phyloP scores from a whole-genome alignment of 2,329 filamentous ascomycete species.

The Colletotrichum paranaense region DNA sequence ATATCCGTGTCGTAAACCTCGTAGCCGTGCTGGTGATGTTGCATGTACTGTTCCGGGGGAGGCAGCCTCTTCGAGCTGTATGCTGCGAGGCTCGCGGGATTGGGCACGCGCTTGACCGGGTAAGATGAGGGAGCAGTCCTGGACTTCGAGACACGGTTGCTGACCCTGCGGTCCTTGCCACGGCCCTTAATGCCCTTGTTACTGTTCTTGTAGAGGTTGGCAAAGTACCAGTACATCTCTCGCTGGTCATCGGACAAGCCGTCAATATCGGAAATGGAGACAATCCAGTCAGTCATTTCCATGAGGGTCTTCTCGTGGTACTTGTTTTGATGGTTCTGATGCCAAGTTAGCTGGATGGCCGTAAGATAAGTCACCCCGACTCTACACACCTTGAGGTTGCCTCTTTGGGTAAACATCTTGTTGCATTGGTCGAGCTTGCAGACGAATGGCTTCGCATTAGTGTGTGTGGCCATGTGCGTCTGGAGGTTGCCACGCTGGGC shows the following conservation, averaged over 20 bases:
- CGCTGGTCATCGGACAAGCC: slow-evolving; percentile 75
- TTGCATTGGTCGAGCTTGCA: slow-evolving; percentile 87
- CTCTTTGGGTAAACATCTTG: slow-evolving; percentile 89
- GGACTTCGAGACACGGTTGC: slow-evolving; percentile 39
- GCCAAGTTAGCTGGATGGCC: slow-evolving; percentile 1
- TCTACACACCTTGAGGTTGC: slow-evolving; percentile 83
- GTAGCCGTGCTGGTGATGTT: slow-evolving; percentile 28
- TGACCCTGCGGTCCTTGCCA: slow-evolving; percentile 82
- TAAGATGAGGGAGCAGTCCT: slow-evolving; percentile 36
- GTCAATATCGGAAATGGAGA: slow-evolving; percentile 69
- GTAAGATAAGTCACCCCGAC: not conserved
- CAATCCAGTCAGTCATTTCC: slow-evolving; percentile 77
- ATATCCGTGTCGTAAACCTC: slow-evolving; percentile 35
- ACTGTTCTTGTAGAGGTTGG: slow-evolving; percentile 92
- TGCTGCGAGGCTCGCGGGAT: slow-evolving; percentile 26
- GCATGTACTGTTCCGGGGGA: slow-evolving; percentile 33
- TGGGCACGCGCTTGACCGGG: slow-evolving; percentile 32
- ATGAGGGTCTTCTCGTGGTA: slow-evolving; percentile 84
- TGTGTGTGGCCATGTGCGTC: slow-evolving; percentile 85
- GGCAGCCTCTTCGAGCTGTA: slow-evolving; percentile 33
- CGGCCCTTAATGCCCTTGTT: slow-evolving; percentile 99
- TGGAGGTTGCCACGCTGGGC: slow-evolving; percentile 88
- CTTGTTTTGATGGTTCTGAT: slow-evolving; percentile 89
- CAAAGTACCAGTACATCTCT: slow-evolving; percentile 87
- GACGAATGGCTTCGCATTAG: slow-evolving; percentile 79